phyloP scores from a whole-genome alignment of 495 filamentous ascomycete species.

The Massariosphaeria phaeospora region DNA sequence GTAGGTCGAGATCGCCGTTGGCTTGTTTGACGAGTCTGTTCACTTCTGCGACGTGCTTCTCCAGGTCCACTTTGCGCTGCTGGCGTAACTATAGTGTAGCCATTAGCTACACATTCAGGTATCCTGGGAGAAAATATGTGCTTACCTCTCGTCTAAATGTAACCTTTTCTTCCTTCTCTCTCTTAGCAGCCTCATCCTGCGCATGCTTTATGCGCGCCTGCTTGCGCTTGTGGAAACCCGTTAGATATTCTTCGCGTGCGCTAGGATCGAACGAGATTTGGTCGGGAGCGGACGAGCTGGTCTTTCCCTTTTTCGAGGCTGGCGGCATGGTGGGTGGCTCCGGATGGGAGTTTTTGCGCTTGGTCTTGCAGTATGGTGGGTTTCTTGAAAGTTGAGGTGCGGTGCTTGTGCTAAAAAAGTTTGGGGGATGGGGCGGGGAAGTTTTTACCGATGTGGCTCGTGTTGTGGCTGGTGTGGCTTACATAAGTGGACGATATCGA shows the following conservation, averaged over 20 bases:
- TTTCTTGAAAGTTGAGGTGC: not conserved
- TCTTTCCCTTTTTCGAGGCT: slow-evolving; percentile 23
- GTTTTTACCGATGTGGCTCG: slow-evolving; percentile 10
- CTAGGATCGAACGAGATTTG: slow-evolving; percentile 79
- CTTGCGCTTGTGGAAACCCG: slow-evolving; percentile 96
- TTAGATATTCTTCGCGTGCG: slow-evolving; percentile 78
- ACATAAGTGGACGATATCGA: too few species aligned
- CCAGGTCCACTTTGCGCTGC: slow-evolving; percentile 69
- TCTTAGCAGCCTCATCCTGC: slow-evolving; percentile 67
- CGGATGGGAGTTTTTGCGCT: not conserved
- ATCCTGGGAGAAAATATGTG: not conserved
- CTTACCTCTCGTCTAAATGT: slow-evolving; percentile 65
- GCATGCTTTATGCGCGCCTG: slow-evolving; percentile 74
- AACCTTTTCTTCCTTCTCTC: slow-evolving; percentile 67
- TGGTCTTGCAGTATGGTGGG: too few species aligned
- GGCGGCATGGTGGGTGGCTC: not conserved
- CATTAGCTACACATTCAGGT: not conserved
- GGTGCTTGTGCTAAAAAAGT: not conserved
- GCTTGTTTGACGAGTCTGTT: slow-evolving; percentile 52
- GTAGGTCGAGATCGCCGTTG: slow-evolving; percentile 47
- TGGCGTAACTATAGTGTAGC: slow-evolving; percentile 62
- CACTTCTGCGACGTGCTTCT: slow-evolving; percentile 70
- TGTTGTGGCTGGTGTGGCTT: slow-evolving; percentile 2
- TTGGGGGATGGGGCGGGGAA: not conserved
- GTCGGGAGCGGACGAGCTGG: slow-evolving; percentile 45